phyloP scores from a whole-genome alignment of 1,284 basidiomycete species.

The Ceratobasidium sp. region DNA sequence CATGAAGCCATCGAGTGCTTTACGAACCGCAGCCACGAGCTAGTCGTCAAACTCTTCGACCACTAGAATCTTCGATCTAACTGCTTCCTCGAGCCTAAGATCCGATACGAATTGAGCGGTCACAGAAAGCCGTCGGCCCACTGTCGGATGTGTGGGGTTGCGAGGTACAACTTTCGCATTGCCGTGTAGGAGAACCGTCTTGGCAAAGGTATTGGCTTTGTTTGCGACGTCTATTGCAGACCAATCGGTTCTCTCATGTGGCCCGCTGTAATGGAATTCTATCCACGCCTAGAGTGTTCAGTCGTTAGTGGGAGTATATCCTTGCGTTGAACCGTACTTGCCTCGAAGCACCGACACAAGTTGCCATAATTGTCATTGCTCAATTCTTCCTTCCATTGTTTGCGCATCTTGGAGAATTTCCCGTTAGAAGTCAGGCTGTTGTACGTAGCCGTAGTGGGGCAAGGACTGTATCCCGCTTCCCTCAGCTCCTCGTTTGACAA shows the following conservation, averaged over 20 bases:
- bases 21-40: not conserved
- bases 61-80: constrained; percentile 2
- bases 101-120: constrained; percentile 19
- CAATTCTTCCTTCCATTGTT: constrained; percentile 18
- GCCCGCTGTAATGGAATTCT: constrained; percentile 1
- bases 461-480: not conserved
- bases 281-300: constrained; percentile 17
- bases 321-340: not conserved
- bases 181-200: not conserved
- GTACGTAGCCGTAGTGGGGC: not conserved
- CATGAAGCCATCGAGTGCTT: no score
- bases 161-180: constrained; percentile 3
- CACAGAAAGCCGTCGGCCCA: constrained; percentile 16
- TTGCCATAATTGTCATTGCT: not conserved
- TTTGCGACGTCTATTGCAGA: constrained; percentile 16
- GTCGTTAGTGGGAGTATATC: not conserved
- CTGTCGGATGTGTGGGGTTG: not conserved
- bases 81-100: constrained; percentile 5
- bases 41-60: constrained; percentile 10
- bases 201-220: constrained; percentile 20
- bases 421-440: not conserved
- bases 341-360: constrained; percentile 1
- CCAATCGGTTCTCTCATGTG: constrained; percentile 17
- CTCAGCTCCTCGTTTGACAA: not conserved
- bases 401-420: not conserved